Percentiles rank a stretch among this genome's conserved stretches.
Evolutionary conservation across 305 asterid genomes (phyloP).

Genomic region (Fraxinus sp.): DNA sequence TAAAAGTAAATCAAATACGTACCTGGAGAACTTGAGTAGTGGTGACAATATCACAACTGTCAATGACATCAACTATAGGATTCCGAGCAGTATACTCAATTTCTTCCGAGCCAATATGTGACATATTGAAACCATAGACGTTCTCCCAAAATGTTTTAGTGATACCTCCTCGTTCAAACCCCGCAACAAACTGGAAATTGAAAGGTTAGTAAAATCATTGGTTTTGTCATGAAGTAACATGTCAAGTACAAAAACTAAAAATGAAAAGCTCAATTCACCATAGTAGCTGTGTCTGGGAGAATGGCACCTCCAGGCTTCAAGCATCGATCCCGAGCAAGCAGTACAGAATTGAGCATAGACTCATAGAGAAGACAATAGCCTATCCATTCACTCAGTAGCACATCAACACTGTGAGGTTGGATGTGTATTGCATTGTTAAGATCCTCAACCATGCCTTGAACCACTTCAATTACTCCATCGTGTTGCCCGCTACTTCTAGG

Average conservation of each 20-base stretch:
- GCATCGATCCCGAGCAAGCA: slow-evolving; percentile 87
- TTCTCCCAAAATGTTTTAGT: slow-evolving; percentile 86
- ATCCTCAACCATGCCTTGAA: slow-evolving; percentile 87
- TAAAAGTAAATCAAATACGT: slow-evolving; percentile 21
- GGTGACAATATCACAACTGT: slow-evolving; percentile 67
- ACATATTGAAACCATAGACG: slow-evolving; percentile 90
- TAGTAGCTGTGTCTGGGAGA: slow-evolving; percentile 86
- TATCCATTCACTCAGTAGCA: slow-evolving; percentile 90
- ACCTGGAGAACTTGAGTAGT: slow-evolving; percentile 73
- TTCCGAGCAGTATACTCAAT: slow-evolving; percentile 58
- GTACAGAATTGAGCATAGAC: slow-evolving; percentile 84
- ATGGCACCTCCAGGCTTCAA: slow-evolving; percentile 89
- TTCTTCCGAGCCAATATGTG: slow-evolving; percentile 69
- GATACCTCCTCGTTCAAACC: slow-evolving; percentile 84
- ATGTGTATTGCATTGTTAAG: slow-evolving; percentile 43
- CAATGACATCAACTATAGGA: slow-evolving; percentile 72
- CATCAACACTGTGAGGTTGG: slow-evolving; percentile 66
- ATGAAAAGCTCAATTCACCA: slow-evolving; percentile 45
- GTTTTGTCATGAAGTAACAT: not conserved
- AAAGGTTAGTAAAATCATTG: slow-evolving; percentile 9
- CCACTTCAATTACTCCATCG: slow-evolving; percentile 61
- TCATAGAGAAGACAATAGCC: slow-evolving; percentile 95
- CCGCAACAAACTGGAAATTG: slow-evolving; percentile 65
- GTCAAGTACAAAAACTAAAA: slow-evolving; percentile 14
- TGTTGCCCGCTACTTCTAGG: slow-evolving; percentile 25